Evolutionary conservation across 2,329 filamentous ascomycete genomes (phyloP).

Genomic region (Aciculosporium take): DNA sequence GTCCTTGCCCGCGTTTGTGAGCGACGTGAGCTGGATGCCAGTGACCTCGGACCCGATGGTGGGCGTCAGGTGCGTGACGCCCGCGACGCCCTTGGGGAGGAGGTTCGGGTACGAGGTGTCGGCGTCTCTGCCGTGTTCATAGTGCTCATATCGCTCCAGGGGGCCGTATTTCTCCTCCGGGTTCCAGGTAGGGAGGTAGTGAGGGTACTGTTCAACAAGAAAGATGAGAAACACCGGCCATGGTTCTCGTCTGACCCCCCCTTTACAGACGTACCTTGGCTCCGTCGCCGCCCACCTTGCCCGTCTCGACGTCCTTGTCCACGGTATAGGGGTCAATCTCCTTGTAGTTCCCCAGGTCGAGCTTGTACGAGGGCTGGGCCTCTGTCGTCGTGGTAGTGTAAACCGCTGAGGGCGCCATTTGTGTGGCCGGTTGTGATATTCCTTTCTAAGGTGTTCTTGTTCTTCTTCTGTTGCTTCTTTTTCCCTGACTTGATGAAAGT

Average conservation of each 20-base stretch:
- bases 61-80: constrained; percentile 50
- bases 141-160: constrained; percentile 54
- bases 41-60: constrained; percentile 59
- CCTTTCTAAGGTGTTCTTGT: neutral
- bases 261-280: constrained; percentile 13
- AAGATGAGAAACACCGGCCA: neutral
- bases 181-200: constrained; percentile 63
- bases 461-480: too few species aligned
- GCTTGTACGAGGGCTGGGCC: constrained; percentile 9
- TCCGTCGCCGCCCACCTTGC: constrained; percentile 14
- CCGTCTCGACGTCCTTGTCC: constrained; percentile 15
- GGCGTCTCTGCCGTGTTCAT: constrained; percentile 63
- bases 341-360: constrained; percentile 18
- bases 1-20: constrained; percentile 56
- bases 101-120: constrained; percentile 56
- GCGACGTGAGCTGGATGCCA: constrained; percentile 56
- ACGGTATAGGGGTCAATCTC: constrained; percentile 15
- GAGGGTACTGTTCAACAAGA: constrained; percentile 37
- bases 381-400: constrained; percentile 6
- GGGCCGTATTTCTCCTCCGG: constrained; percentile 49
- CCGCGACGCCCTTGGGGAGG: constrained; percentile 28
- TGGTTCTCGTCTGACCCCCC: neutral
- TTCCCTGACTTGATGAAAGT: too few species aligned
- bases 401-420: constrained; percentile 12
- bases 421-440: constrained; percentile 2